Evolutionary conservation across 75 land plant species (phyloP), one percentile per base, ranked within the genome.

Genomic region (Cunninghamia lanceolata): DNA sequence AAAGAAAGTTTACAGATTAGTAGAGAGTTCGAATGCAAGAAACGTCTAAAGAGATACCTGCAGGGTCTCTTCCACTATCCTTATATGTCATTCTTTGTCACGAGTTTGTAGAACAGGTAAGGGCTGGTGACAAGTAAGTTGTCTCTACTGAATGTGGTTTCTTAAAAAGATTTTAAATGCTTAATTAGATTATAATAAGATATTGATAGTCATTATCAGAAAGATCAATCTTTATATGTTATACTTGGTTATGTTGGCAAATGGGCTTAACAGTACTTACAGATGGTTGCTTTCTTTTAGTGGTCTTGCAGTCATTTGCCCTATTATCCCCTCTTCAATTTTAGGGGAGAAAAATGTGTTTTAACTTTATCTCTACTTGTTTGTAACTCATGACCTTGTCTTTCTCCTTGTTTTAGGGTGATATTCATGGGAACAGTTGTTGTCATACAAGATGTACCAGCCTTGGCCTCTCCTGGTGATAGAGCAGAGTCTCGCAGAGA

Each of bases 81-180:
- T 84, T 98, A 84, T 99, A 98, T 92, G 96, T 98, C 47, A 96
- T 98, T 84, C 94, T 98, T 3, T 94, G 99, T 52, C 98, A 98
- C 86, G 99, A 98, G 85, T 95, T 96, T 86, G 99, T 98, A 40
- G 99, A 96, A 88, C 94, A 92, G 68, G 99, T 99, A 75, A 92
- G 99, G 87, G 99, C 99, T 71, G 99, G 99, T 39, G 99, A 98
- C 88, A 94, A 93, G 99, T 98, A 91, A 92, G 94, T 73, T 83
- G 15, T 56, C 34, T 88, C n/a, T 14, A 53, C 45, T 75, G 11
- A 11, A 8, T n/a, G 11, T 9, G 0, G 19, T 73, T 73, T 73
- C 11, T 25, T 19, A 77, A 13, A 70, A 82, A 30, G 17, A 7
- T 73, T 73, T 82, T n/a, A n/a, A n/a, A n/a, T n/a, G n/a, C n/a